phyloP scores from a whole-genome alignment of 495 filamentous ascomycete species.

The Melanomma pulvis-pyrius region DNA sequence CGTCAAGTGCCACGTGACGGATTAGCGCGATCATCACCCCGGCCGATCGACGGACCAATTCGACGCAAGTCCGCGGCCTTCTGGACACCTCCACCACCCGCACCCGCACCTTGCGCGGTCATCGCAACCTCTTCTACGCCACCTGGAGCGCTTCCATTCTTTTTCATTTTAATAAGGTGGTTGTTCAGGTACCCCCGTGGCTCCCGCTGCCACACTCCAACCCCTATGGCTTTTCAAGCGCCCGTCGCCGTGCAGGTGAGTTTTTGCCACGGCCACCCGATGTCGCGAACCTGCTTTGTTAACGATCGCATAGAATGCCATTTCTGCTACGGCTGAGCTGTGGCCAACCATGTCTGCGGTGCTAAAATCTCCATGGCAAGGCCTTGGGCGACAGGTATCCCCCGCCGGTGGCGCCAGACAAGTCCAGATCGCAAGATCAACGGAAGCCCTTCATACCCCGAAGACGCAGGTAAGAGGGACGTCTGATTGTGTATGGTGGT shows the following conservation, averaged over 20 bases:
- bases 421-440: neutral
- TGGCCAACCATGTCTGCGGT: slow-evolving; percentile 59
- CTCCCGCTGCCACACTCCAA: slow-evolving; percentile 15
- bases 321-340: slow-evolving; percentile 55
- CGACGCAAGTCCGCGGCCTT: slow-evolving; percentile 1
- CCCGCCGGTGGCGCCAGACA: slow-evolving; percentile 3
- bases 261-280: slow-evolving; percentile 25
- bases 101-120: neutral
- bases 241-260: slow-evolving; percentile 35
- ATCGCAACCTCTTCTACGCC: neutral
- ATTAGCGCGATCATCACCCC: neutral
- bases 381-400: slow-evolving; percentile 23
- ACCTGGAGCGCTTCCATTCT: neutral
- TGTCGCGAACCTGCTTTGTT: neutral
- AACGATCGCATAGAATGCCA: slow-evolving; percentile 41
- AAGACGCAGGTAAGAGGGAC: slow-evolving; percentile 15
- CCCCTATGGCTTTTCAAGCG: slow-evolving; percentile 36
- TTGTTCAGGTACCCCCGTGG: slow-evolving; percentile 5
- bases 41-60: slow-evolving; percentile 1
- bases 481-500: neutral
- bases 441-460: neutral
- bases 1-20: neutral
- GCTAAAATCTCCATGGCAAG: slow-evolving; percentile 51
- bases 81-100: neutral
- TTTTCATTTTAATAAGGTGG: neutral